Evolutionary conservation across 2,329 filamentous ascomycete genomes (phyloP).

Genomic region (Thielaviopsis euricoi): DNA sequence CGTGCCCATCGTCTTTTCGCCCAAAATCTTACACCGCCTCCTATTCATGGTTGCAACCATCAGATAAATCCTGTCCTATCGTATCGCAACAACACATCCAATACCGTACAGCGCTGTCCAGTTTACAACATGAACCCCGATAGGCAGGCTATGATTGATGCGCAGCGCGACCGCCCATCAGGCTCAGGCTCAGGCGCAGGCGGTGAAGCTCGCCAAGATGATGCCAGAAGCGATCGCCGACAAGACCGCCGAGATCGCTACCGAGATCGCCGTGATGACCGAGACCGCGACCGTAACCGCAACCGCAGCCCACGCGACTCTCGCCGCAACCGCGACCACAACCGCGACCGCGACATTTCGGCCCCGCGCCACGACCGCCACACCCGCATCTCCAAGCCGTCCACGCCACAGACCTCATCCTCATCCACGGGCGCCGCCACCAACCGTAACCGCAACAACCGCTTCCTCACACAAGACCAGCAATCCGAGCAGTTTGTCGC

Average conservation of each 20-base stretch:
- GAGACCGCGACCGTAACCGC: not conserved
- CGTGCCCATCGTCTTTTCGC: too few relatives aligned
- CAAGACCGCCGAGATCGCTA: not conserved
- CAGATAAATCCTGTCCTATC: not conserved
- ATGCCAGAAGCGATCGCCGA: not conserved
- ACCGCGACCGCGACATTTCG: constrained; percentile 31
- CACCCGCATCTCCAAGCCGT: constrained; percentile 39
- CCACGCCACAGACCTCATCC: constrained; percentile 17
- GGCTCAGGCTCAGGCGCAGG: too few relatives aligned
- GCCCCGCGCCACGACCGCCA: constrained; percentile 38
- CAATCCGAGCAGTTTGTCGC: constrained; percentile 73
- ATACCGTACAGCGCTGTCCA: too few relatives aligned
- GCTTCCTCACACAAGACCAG: constrained; percentile 54
- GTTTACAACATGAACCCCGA: constrained; percentile 34
- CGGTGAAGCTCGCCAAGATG: not conserved
- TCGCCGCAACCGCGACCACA: constrained; percentile 23
- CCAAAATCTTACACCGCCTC: too few relatives aligned
- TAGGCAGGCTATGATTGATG: constrained; percentile 36
- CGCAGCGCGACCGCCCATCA: constrained; percentile 11
- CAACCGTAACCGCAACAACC: constrained; percentile 17
- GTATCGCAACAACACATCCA: not conserved
- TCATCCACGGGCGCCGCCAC: too few relatives aligned
- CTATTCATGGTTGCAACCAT: too few relatives aligned
- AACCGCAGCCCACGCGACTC: not conserved
- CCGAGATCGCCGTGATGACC: too few relatives aligned